phyloP scores from a whole-genome alignment of 1,139 yeast genomes.

The Scheffersomyces cryptocercus region DNA sequence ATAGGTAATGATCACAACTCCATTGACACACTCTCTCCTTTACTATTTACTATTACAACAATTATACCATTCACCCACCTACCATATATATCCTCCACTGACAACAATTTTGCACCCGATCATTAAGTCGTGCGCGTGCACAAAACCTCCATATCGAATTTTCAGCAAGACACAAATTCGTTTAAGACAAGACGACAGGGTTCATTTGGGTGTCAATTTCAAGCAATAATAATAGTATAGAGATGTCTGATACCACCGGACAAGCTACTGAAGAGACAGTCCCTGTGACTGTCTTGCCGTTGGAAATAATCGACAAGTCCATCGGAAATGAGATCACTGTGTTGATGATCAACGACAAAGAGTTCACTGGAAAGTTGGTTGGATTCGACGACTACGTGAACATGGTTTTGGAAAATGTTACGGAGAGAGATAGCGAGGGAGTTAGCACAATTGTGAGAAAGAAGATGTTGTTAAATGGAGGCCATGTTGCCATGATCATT shows the following conservation, averaged over 20 bases:
- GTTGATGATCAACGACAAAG: constrained; percentile 69
- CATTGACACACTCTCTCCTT: too few species aligned
- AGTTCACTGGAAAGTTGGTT: constrained; percentile 80
- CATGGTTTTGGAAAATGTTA: constrained; percentile 82
- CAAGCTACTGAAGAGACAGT: background rate
- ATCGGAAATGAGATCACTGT: constrained; percentile 82
- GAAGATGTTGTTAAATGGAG: constrained; percentile 85
- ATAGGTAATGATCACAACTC: too few species aligned
- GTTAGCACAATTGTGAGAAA: constrained; percentile 46
- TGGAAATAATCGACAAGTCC: constrained; percentile 86
- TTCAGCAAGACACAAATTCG: too few species aligned
- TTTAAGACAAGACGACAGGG: too few species aligned
- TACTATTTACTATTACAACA: too few species aligned
- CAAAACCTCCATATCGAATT: too few species aligned
- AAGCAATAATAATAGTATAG: too few species aligned
- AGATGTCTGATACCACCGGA: background rate
- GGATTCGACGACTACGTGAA: constrained; percentile 97
- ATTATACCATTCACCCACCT: too few species aligned
- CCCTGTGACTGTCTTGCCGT: constrained; percentile 52
- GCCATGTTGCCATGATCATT: constrained; percentile 73
- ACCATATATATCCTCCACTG: too few species aligned
- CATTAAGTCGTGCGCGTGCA: too few species aligned
- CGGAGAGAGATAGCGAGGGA: constrained; percentile 47
- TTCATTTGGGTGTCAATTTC: too few species aligned
- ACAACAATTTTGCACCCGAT: too few species aligned